These are phyloP conservation scores for Coemansia javaensis DNA, from an alignment of 192 early-diverging fungal species.

Conservation along the genomic window DNA sequence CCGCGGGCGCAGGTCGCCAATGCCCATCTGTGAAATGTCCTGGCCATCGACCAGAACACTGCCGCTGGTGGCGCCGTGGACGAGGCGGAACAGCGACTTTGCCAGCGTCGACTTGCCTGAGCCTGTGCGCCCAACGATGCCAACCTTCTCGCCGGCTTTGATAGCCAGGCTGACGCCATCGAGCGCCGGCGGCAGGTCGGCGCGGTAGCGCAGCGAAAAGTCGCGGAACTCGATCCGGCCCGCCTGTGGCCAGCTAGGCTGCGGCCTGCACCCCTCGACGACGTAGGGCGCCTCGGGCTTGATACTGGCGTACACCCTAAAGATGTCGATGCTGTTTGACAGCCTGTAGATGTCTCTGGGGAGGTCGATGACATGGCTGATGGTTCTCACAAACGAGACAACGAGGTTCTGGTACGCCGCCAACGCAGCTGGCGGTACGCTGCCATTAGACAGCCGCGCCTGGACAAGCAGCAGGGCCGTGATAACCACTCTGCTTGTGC, in stretches of 20 bases:
- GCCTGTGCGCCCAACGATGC: slow-evolving; percentile 54
- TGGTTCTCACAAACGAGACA: neutral
- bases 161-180: slow-evolving; percentile 45
- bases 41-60: too few species aligned
- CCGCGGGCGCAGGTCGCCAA: slow-evolving; percentile 25
- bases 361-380: neutral
- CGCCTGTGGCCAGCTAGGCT: slow-evolving; percentile 10
- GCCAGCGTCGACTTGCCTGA: slow-evolving; percentile 62
- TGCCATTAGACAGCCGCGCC: too few species aligned
- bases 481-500: too few species aligned
- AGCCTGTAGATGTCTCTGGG: too few species aligned
- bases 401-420: too few species aligned
- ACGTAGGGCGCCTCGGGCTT: slow-evolving; percentile 32
- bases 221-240: slow-evolving; percentile 29
- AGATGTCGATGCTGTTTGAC: slow-evolving; percentile 52
- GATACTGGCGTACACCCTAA: slow-evolving; percentile 54
- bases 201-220: slow-evolving; percentile 20
- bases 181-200: slow-evolving; percentile 22
- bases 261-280: slow-evolving; percentile 5
- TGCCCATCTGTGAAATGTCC: too few species aligned
- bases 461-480: too few species aligned
- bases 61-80: slow-evolving; percentile 55
- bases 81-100: slow-evolving; percentile 56
- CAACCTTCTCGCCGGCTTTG: slow-evolving; percentile 56
- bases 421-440: too few species aligned